Evolutionary conservation across 495 filamentous ascomycete genomes (phyloP), one percentile per base, ranked within the genome.

Genomic region (Cercophora samala): DNA sequence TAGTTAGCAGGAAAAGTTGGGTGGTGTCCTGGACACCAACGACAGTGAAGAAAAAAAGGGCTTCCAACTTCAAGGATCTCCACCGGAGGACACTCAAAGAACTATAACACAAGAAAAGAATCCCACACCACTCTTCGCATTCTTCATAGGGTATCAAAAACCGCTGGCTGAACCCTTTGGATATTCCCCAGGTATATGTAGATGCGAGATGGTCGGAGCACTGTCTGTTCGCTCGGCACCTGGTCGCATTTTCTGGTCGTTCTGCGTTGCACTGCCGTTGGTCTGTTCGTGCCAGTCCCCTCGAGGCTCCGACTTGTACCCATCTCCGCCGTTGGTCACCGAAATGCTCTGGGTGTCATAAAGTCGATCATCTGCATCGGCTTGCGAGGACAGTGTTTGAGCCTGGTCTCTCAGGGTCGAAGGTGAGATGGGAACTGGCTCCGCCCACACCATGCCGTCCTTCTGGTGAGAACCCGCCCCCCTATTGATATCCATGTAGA

Each of bases 151-250:
- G 24, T 19, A 58, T 62, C 54, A 63, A 21, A 54, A 52, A n/a
- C 63, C 59, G 29, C 60, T 63, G 4, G 63, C 69, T 1, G 75
- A 74, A 18, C 72, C 73, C 52, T 77, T 81, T 1, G 86, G 86
- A 69, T 82, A 88, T 69, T 86, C 81, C 13, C 86, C 86, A 9
- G 86, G 86, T 2, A 88, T 76, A 62, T 87, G 85, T 9, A 87
- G 80, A 60, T 83, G 76, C 8, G 74, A 72, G 13, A 75, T 73
- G 22, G 74, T 76, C 17, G 71, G 67, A 22, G 58, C 65, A 55
- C 70, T 75, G 32, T 79, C 75, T 37, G 66, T 72, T 25, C 73
- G 70, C 4, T 51, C 54, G n/a, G 64, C 68, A 11, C 23, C 66
- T n/a, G 68, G 71, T 25, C 72, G 66, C n/a, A 59, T 42, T 5